Evolutionary conservation across 306 rosid genomes (phyloP).

Genomic region (Glycine latifolia): DNA sequence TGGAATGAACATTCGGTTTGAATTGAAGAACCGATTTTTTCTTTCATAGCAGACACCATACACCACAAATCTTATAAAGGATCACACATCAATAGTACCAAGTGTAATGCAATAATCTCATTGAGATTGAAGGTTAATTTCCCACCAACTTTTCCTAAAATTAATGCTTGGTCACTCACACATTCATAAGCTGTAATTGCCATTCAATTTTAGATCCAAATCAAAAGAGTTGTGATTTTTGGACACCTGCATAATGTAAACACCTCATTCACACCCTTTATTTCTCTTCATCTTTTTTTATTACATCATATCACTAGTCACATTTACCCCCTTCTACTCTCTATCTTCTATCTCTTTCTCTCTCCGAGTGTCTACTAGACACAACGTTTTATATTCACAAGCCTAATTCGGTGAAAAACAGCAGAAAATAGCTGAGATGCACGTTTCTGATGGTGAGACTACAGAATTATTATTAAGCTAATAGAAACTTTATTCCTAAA

Average conservation of each 20-base stretch:
- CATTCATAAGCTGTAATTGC: background rate
- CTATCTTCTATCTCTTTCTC: background rate
- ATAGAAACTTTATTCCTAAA: background rate
- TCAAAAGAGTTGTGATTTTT: background rate
- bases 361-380: too few species aligned
- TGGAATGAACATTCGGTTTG: background rate
- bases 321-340: background rate
- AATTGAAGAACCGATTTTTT: slow-evolving; percentile 10
- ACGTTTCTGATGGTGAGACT: slow-evolving; percentile 18
- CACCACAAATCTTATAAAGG: background rate
- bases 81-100: background rate
- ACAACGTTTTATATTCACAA: too few species aligned
- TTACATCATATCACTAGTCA: background rate
- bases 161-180: too few species aligned
- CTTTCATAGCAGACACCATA: slow-evolving; percentile 3
- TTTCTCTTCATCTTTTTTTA: background rate
- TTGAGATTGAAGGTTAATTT: too few species aligned
- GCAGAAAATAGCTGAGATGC: slow-evolving; percentile 37
- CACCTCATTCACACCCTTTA: too few species aligned
- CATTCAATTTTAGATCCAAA: slow-evolving; percentile 25
- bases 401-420: slow-evolving; percentile 1
- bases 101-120: background rate
- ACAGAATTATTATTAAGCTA: slow-evolving; percentile 15
- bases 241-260: too few species aligned
- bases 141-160: too few species aligned